These are phyloP conservation scores for Xerocomus tenax DNA, from an alignment of 1,284 basidiomycete genomes.

Conservation along the genomic window DNA sequence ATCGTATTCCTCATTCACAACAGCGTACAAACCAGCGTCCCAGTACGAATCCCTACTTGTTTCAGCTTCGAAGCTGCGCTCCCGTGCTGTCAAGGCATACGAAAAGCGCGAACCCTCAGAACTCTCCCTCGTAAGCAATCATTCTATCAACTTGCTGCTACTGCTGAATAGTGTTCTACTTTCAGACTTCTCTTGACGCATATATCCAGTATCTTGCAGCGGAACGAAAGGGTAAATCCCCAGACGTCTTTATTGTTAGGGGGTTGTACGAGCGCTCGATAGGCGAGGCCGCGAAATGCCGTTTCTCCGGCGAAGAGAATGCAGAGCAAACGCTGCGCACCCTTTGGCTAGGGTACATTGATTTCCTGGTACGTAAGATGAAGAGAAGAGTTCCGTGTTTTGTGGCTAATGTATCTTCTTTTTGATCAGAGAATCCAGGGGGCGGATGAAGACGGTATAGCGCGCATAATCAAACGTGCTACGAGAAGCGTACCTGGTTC, in stretches of 20 bases:
- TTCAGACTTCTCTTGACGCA: conserved; percentile 45
- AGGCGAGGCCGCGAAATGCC: conserved; percentile 53
- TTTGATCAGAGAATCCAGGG: conserved; percentile 41
- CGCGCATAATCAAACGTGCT: conserved; percentile 44
- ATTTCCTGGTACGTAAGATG: conserved; percentile 40
- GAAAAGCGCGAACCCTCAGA: conserved; percentile 58
- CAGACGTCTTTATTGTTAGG: conserved; percentile 53
- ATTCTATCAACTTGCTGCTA: neutral
- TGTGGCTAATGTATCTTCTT: neutral
- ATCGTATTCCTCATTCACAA: conserved; percentile 81
- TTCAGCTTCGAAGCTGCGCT: conserved; percentile 61
- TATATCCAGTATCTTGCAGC: conserved; percentile 57
- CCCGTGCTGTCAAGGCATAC: conserved; percentile 51
- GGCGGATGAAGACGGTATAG: conserved; percentile 36
- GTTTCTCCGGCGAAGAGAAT: conserved; percentile 42
- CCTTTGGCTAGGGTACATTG: conserved; percentile 61
- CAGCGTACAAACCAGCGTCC: conserved; percentile 58
- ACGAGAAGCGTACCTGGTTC: conserved; percentile 59
- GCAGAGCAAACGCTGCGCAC: conserved; percentile 50
- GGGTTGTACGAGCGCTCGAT: conserved; percentile 74
- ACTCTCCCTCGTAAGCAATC: conserved; percentile 41
- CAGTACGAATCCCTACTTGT: conserved; percentile 74
- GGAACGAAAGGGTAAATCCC: conserved; percentile 57
- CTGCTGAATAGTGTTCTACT: neutral
- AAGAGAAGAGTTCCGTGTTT: neutral